Evolutionary conservation across 345 rosid species (phyloP).

Genomic region (thale cress (Arabidopsis thaliana)): DNA sequence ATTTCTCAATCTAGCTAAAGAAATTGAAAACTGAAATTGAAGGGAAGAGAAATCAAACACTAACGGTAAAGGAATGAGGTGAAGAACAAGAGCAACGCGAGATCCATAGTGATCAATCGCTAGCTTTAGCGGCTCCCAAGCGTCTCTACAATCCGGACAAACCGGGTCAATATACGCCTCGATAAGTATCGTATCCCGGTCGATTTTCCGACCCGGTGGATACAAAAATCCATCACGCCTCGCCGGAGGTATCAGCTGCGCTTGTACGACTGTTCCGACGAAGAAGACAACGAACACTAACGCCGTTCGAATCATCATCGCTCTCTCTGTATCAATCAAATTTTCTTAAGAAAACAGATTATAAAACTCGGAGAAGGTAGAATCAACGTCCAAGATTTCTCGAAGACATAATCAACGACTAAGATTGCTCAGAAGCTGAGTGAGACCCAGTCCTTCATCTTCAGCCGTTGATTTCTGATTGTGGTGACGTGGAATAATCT

Average conservation of each 20-base stretch:
- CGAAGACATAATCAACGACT: not conserved
- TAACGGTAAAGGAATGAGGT: conserved; percentile 91
- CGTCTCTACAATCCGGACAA: conserved; percentile 84
- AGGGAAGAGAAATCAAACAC: conserved; percentile 40
- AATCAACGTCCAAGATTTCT: conserved; percentile 21
- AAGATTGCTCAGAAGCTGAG: not conserved
- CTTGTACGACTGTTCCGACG: conserved; percentile 33
- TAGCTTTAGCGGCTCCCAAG: conserved; percentile 82
- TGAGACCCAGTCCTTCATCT: not conserved
- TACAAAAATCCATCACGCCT: conserved; percentile 81
- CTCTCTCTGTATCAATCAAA: conserved; percentile 16
- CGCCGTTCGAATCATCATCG: conserved; percentile 33
- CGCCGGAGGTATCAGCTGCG: conserved; percentile 79
- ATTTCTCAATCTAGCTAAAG: conserved; percentile 22
- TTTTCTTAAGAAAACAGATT: not conserved
- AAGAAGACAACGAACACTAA: conserved; percentile 34
- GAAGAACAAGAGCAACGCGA: conserved; percentile 62
- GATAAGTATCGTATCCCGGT: conserved; percentile 57
- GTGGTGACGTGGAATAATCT: conserved; percentile 12
- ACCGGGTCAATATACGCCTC: conserved; percentile 93
- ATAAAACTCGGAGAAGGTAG: not conserved
- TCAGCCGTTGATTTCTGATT: conserved; percentile 23
- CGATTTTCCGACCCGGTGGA: conserved; percentile 43
- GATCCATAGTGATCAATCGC: conserved; percentile 67
- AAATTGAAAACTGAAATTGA: not conserved